phyloP scores from a whole-genome alignment of 768 basidiomycete genomes.

The Tubosaeta sp. region DNA sequence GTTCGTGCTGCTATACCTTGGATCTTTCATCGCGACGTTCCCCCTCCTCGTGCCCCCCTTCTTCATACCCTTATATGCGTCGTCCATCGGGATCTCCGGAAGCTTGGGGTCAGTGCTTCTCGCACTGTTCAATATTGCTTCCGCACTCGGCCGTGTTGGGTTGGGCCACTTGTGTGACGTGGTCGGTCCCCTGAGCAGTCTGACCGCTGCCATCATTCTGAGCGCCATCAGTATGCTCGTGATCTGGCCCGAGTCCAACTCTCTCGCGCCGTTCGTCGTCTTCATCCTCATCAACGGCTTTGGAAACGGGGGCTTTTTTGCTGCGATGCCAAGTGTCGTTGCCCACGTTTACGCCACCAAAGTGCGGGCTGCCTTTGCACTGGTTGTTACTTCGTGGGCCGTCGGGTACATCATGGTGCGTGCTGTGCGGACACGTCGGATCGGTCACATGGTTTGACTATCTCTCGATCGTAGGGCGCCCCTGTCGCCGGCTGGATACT shows the following conservation, averaged over 20 bases:
- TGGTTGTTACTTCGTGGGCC: constrained; percentile 31
- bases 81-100: constrained; percentile 23
- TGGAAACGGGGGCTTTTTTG: constrained; percentile 33
- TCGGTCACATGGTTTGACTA: neutral
- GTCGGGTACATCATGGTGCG: constrained; percentile 27
- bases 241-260: constrained; percentile 27
- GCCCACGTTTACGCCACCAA: constrained; percentile 29
- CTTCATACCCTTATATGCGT: constrained; percentile 35
- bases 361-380: constrained; percentile 30
- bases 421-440: neutral
- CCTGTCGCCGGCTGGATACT: constrained; percentile 30
- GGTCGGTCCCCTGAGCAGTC: constrained; percentile 28
- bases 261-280: constrained; percentile 21
- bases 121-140: constrained; percentile 33
- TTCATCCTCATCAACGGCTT: constrained; percentile 27
- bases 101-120: constrained; percentile 27
- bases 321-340: constrained; percentile 31
- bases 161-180: constrained; percentile 27
- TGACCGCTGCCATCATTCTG: constrained; percentile 25
- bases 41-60: constrained; percentile 35
- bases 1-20: constrained; percentile 28
- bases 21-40: constrained; percentile 32
- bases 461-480: constrained; percentile 17
- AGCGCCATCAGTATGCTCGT: constrained; percentile 29
- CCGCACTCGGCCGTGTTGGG: constrained; percentile 30